These are phyloP conservation scores for Dryadomyces quercivorus DNA, from an alignment of 2,329 filamentous ascomycete genomes.

Conservation along the genomic window DNA sequence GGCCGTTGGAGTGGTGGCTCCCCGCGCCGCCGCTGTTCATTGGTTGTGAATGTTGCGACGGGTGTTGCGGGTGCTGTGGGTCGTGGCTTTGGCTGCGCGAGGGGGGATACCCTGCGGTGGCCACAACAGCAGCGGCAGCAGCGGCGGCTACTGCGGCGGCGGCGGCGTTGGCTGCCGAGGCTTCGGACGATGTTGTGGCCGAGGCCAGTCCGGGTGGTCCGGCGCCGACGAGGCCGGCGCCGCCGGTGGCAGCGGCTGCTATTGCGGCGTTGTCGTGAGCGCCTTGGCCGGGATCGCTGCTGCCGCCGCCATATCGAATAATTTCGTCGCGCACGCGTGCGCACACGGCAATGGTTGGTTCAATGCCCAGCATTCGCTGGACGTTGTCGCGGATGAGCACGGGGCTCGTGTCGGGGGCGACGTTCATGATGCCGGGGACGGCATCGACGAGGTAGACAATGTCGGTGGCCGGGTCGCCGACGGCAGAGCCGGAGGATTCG, in stretches of 20 bases:
- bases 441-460: conserved; percentile 48
- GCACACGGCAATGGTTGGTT: conserved; percentile 39
- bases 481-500: conserved; percentile 14
- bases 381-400: conserved; percentile 46
- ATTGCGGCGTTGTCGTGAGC: neutral
- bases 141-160: conserved; percentile 12
- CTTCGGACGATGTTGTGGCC: conserved; percentile 2
- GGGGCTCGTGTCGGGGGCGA: conserved; percentile 46
- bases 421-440: conserved; percentile 45
- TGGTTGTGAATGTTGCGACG: conserved; percentile 2
- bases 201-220: neutral
- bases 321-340: conserved; percentile 47
- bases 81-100: conserved; percentile 16
- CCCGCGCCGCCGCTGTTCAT: conserved; percentile 8
- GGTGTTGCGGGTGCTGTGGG: conserved; percentile 8
- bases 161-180: conserved; percentile 8
- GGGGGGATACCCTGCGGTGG: neutral
- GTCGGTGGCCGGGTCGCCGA: conserved; percentile 36
- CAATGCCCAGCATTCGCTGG: conserved; percentile 41
- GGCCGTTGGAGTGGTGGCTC: conserved; percentile 6
- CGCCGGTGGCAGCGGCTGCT: conserved; percentile 6
- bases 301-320: conserved; percentile 24
- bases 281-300: neutral
- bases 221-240: neutral
- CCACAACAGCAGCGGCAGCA: conserved; percentile 5